Base-by-base conservation (phyloP, 1,284 basidiomycete genomes). In the Tylopilus sp. region DNA sequence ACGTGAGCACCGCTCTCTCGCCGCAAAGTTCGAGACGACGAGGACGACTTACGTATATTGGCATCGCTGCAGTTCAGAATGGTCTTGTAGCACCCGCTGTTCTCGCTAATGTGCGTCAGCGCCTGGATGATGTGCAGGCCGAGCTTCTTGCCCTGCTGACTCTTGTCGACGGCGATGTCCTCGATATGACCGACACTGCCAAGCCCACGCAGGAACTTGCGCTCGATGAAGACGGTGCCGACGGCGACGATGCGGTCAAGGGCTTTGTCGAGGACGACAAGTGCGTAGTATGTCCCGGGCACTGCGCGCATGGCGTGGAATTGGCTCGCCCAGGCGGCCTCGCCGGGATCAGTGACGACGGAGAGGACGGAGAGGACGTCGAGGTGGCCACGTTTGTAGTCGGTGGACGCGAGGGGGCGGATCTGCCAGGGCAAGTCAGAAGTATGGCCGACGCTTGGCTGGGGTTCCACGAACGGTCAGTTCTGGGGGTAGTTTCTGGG, bases 161-260 rank as follows among this genome's bases (percentile, higher is more conserved):
- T 75, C 69, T 86, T 83, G 70, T 91, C 85, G 4, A 98, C 94
- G 2, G 92, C 93, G 57, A 99, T 97, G 66, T 99, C 95, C 71
- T 99, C 95, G 55, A 99, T 95, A 66, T 99, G 95, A 0, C 93
- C 95, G 9, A 92, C 90, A 50, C 77, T 75, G 18, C 91, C 91
- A 15, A 88, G 74, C 8, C 79, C 81, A 21, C 93, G 80, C 20
- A 94, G 73, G 76, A 98, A 97, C 75, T 99, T 98, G 74, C 85
- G 86, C 70, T 97, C 94, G 55, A 95, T 69, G 64, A 98, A 83
- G 44, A 96, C 74, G 7, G 85, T 83, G 14, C 94, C 95, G 20
- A 88, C 83, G 24, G 80, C 94, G 36, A 95, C 88, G 63, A 99
- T 83, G 57, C 76, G 73, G 73, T 96, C 92, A 0, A 82, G 79